Evolutionary conservation across 441 rosid species (phyloP), one percentile per base, ranked within the genome.

Genomic region (Brassica balearica): DNA sequence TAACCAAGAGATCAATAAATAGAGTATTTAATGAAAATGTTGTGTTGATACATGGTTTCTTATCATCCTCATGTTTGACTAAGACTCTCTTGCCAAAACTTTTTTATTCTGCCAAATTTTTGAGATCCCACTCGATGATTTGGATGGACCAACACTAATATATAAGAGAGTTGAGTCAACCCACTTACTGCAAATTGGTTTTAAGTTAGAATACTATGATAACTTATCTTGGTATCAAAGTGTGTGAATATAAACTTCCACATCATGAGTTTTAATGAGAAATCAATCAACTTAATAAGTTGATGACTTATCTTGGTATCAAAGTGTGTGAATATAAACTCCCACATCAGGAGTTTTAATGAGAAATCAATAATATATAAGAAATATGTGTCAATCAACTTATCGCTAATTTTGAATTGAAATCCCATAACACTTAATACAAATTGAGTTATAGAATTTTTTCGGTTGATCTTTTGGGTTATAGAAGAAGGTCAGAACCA

Each of bases 21-120:
- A 41, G 69, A 48, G 23, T 68, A 23, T 55, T n/a, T 12, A 46
- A 73, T 36, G 23, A 32, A 29, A 55, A 12, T 41, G 68, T 61
- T 62, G 29, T 22, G 62, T 60, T 59, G 8, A 22, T 51, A 10
- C 99, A 93, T 72, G 97, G 98, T 9, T 91, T 93, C 89, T 88
- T 93, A 76, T 95, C 99, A 2, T 90, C 99, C 0, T 86, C 91
- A 60, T 91, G 92, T 79, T 91, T 96, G 98, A 91, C 96, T 1
- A 97, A 95, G 76, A 91, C 98, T 8, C 53, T 93, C 38, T 34
- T 95, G 59, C 99, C 96, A 3, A 93, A 90, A 81, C 88, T 93
- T 79, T 88, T 97, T 20, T 79, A 71, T 6, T 70, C 85, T 0
- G 82, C 90, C 6, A 93, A 89, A 41, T 41, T 41, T 10, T 8